Base-by-base conservation (phyloP, 768 basidiomycete species). In the Kwoniella europaea region DNA sequence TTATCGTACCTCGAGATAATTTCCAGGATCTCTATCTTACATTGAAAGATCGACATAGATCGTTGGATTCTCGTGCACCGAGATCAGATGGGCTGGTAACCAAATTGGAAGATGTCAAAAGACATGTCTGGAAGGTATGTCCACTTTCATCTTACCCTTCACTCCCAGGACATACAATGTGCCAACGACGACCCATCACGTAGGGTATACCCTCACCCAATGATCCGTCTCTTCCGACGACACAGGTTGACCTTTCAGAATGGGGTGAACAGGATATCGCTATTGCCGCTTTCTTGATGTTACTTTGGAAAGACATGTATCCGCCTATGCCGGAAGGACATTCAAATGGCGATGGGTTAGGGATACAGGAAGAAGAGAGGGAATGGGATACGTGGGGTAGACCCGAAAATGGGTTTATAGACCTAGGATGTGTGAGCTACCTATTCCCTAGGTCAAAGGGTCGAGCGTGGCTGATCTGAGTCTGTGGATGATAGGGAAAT, bases 11-110 rank as follows among this genome's bases (percentile, higher is more conserved):
- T 0, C 86, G 91, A 18, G 92, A 93, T 67, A 76, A 82, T 1
- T 98, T 95, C 77, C 96, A 98, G 76, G 96, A 98, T 82, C 83
- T 95, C 10, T 98, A 98, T 75, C 88, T 94, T 27, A 76, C 89
- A 10, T 90, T 98, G 88, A 88, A 95, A 67, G 92, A 93, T 76
- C 86, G 92, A 12, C 89, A 97, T 84, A 91, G 91, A 74, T 88
- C 90, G 77, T 84, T 93, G 10, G 82, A 84, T 59, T 83, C 82
- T 4, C 52, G 79, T 15, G 76, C 76, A 22, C 71, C 74, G 6
- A 77, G 73, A 65, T 63, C 73, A 18, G 69, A 67, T 16, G 67
- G 67, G 3, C 71, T 69, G 5, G 71, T 52, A 56, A 74, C 63
- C n/a, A 80, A 79, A 53, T 59, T 83, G 12, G 79, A 81, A 52